Evolutionary conservation across 2,329 filamentous ascomycete genomes (phyloP).

Genomic region (Fusarium sp.): DNA sequence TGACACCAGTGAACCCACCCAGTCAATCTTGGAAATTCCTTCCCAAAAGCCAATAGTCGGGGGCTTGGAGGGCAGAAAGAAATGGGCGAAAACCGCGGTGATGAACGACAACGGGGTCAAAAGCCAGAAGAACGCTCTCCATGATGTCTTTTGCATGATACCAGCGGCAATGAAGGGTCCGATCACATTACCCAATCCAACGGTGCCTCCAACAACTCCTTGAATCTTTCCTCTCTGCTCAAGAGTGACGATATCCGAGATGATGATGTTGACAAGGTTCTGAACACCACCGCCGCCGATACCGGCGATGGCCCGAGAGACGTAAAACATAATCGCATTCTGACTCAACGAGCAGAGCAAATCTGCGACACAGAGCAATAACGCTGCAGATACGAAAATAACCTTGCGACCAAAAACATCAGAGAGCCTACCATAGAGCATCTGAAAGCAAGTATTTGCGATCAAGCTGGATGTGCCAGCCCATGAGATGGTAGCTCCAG

Average conservation of each 20-base stretch:
- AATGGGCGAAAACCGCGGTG: accelerated
- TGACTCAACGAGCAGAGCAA: neutral
- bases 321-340: neutral
- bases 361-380: neutral
- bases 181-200: neutral
- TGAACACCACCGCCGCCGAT: neutral
- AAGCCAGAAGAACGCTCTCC: neutral
- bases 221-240: neutral
- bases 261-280: neutral
- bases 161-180: neutral
- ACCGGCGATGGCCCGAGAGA: neutral
- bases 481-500: neutral
- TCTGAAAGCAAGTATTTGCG: constrained; percentile 1
- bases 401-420: constrained; percentile 12
- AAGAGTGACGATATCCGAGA: neutral
- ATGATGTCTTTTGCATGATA: neutral
- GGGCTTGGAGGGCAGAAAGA: neutral
- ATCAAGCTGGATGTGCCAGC: neutral
- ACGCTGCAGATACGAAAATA: neutral
- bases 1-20: neutral
- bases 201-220: neutral
- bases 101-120: neutral
- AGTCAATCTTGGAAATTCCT: neutral
- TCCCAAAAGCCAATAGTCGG: neutral
- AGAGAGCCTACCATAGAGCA: neutral